A percentile compares a stretch with the other conserved stretches of the same genome.
Conservation (phyloP, 177 flowering plant genomes). For the Telopea speciosissima region DNA sequence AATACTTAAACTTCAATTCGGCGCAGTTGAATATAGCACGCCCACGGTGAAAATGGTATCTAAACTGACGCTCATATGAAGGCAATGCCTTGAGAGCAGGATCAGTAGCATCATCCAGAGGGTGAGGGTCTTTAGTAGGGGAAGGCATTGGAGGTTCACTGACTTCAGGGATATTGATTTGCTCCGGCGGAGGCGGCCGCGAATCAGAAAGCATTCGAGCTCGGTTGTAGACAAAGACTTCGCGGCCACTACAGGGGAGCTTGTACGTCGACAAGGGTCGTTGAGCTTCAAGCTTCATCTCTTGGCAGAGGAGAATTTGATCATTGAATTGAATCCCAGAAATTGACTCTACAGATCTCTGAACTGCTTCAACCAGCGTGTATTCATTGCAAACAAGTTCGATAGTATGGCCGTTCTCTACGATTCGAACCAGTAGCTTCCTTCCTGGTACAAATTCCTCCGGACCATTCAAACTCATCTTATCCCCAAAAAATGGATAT, state of each 20-base stretch:
- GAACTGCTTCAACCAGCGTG: constrained; percentile 62
- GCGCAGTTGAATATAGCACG: constrained; percentile 53
- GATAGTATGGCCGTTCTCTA: constrained; percentile 84
- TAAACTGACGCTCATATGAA: constrained; percentile 80
- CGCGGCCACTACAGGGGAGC: constrained; percentile 64
- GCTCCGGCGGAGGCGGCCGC: constrained; percentile 54
- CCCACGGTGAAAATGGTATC: constrained; percentile 78
- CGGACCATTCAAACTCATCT: constrained; percentile 56
- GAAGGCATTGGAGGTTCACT: constrained; percentile 51
- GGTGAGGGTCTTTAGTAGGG: constrained; percentile 54
- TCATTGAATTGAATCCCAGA: constrained; percentile 52
- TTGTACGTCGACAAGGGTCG: constrained; percentile 63
- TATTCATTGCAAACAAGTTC: constrained; percentile 73
- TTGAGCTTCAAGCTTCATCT: constrained; percentile 69
- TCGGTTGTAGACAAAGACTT: constrained; percentile 76
- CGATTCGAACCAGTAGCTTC: constrained; percentile 69
- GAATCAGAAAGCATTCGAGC: constrained; percentile 54
- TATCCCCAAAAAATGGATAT: constrained; percentile 15
- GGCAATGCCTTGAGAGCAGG: constrained; percentile 95
- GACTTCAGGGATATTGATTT: constrained; percentile 39
- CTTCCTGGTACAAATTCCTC: constrained; percentile 36
- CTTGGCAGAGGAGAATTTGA: constrained; percentile 79
- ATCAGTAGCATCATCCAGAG: constrained; percentile 82
- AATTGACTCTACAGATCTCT: constrained; percentile 50
- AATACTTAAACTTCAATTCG: constrained; percentile 36